Base-by-base conservation (phyloP, 352 stramenopile species). In the Globisporangium cylindrosporum region DNA sequence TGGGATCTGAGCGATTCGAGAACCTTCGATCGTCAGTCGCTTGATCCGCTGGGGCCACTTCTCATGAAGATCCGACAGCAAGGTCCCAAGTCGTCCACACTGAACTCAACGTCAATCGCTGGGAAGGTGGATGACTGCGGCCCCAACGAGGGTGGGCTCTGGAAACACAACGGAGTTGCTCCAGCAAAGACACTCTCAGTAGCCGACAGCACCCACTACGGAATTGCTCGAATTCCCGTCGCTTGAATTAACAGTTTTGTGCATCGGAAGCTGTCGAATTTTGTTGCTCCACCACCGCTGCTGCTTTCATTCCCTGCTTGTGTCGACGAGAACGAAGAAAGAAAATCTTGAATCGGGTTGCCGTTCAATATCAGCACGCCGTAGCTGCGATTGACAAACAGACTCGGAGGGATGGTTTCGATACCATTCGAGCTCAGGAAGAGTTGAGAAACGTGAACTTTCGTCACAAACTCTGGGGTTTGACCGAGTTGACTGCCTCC, bases 401-500 rank as follows among this genome's bases (percentile, higher is more conserved):
- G 56, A 20, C 20, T 27, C 14, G 18, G 2, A 7, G 32, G 18
- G 20, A 51, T 25, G 1, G 3, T 34, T 25, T 25, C 20, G 5
- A 62, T 62, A 20, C 3, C 32, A 18, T 49, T 62, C 20, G 56
- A 29, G 20, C 32, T n/a, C 56, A 62, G 32, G 10, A 34, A 62
- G 20, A 62, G 56, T 3, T 15, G 20, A 15, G 56, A 51, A n/a
- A 49, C 29, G 20, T 51, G 32, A 2, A 32, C 18, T 20, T n/a
- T 49, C 1, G 18, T 51, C 56, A 48, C 32, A 6, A 73, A 58
- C 43, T 56, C 63, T n/a, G 72, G 66, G 24, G 71, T 61, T 34
- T 59, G 14, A 3, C 43, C 58, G 0, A 66, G 62, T 41, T 57
- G 72, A 27, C 41, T 66, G 8, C 36, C 46, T n/a, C 73, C 59